Base-by-base conservation (phyloP, 2,329 filamentous ascomycete species). In the Colletotrichum graminicola region DNA sequence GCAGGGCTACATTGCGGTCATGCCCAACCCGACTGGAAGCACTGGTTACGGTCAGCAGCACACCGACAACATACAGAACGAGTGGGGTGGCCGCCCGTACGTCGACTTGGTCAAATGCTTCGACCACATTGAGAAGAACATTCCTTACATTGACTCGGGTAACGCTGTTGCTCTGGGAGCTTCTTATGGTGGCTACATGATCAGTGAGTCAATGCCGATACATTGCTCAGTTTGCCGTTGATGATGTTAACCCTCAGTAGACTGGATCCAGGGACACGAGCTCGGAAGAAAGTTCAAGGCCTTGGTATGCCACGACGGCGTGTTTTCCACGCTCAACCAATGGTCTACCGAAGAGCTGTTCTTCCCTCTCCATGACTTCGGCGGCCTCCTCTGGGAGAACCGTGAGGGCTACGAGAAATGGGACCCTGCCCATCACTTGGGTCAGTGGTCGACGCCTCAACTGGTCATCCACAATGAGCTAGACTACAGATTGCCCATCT, bases 191-290 rank as follows among this genome's bases (percentile, higher is more conserved):
- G 92, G 92, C 5, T 93, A 89, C 77, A 93, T 94, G 92, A 90
- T 93, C 74, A 93, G 87, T 89, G 74, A 76, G 86, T 76, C 5
- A 14, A 12, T n/a, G 85, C 75, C 4, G 14, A 12, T 26, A 26
- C 1, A n/a, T 11, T 7, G 8, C 34, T 3, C 26, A 12, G 5
- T 1, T 2, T 45, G 18, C n/a, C 39, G 12, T 39, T n/a, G 11
- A 1, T 18, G 16, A 29, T 65, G 61, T 76, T 81, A 52, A 80
- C 73, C 32, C 6, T 78, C 81, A 12, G 71, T 45, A 87, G 87
- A 97, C 79, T 97, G 95, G 94, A 94, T 97, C 76, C 94, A 97
- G 81, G 95, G 95, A 10, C 92, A 96, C 73, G 87, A 89, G 1
- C 87, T 98, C 0, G 94, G 94, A 26, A 90, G 93, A 36, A 90